These are phyloP conservation scores for Lasiodiplodia sp. DNA, from an alignment of 2,329 filamentous ascomycete species.

Conservation along the genomic window DNA sequence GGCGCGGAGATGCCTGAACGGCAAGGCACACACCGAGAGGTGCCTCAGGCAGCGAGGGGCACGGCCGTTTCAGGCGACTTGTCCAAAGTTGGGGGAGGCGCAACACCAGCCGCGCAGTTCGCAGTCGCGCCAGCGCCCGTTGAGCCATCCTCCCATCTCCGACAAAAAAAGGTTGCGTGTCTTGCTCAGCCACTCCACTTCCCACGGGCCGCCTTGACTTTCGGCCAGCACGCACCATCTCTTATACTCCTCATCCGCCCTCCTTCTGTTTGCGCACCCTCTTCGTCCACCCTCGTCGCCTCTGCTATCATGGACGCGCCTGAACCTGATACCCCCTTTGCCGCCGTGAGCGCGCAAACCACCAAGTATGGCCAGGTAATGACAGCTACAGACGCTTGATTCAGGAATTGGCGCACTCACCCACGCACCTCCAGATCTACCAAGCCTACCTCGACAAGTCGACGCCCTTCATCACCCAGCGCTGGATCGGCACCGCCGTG, in stretches of 20 bases:
- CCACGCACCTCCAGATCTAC: conserved; percentile 70
- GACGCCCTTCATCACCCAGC: conserved; percentile 86
- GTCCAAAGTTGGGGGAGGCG: conserved; percentile 27
- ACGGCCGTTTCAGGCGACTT: conserved; percentile 37
- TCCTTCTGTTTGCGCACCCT: background rate
- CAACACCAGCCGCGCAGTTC: conserved; percentile 28
- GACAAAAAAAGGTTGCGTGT: conserved; percentile 21
- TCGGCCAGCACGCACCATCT: background rate
- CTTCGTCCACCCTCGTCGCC: background rate
- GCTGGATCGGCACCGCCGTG: conserved; percentile 85
- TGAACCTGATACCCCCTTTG: conserved; percentile 92
- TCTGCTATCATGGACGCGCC: conserved; percentile 75
- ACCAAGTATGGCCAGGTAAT: conserved; percentile 75
- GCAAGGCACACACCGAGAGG: conserved; percentile 17
- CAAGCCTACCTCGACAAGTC: conserved; percentile 94
- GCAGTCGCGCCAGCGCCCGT: conserved; percentile 22
- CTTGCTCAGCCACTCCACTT: conserved; percentile 6
- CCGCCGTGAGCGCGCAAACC: conserved; percentile 85
- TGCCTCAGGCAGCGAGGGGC: conserved; percentile 36
- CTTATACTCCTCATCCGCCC: background rate
- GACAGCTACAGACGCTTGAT: conserved; percentile 31
- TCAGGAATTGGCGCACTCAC: background rate
- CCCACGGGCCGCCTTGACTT: background rate
- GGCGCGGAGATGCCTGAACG: conserved; percentile 1
- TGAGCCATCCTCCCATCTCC: conserved; percentile 17